Percentiles rank a stretch among this genome's conserved stretches.
Evolutionary conservation across 306 rosid species (phyloP).

Genomic region (Inga oerstediana): DNA sequence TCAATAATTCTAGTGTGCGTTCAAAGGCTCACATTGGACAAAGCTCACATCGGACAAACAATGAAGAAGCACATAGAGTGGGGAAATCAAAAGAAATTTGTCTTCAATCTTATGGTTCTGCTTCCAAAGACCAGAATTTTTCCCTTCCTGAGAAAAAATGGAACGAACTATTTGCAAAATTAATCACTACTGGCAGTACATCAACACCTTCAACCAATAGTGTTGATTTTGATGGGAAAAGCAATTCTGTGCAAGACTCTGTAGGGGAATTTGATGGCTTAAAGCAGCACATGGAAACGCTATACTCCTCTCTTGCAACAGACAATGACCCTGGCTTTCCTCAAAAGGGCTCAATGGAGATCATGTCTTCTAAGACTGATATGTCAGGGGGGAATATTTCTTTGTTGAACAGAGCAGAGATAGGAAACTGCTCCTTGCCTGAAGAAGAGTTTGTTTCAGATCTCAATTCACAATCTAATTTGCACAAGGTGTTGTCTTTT

Average conservation of each 20-base stretch:
- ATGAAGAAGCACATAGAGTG: background rate
- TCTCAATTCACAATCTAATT: slow-evolving; percentile 17
- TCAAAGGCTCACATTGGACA: slow-evolving; percentile 1
- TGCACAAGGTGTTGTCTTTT: slow-evolving; percentile 28
- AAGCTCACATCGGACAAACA: slow-evolving; percentile 8
- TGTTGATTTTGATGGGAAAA: slow-evolving; percentile 16
- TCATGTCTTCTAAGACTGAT: background rate
- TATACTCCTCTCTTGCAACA: background rate
- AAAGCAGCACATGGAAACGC: slow-evolving; percentile 20
- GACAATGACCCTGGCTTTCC: background rate
- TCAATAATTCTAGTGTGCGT: background rate
- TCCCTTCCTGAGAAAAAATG: slow-evolving; percentile 18
- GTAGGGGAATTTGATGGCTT: slow-evolving; percentile 19
- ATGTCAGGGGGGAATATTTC: slow-evolving; percentile 37
- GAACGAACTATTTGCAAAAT: slow-evolving; percentile 32
- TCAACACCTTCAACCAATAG: background rate
- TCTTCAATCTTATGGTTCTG: background rate
- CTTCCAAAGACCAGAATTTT: background rate
- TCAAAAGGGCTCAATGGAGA: background rate
- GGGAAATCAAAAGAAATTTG: background rate
- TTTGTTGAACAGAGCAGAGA: background rate
- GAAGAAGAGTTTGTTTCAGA: slow-evolving; percentile 28
- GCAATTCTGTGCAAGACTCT: background rate
- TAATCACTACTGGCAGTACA: slow-evolving; percentile 5
- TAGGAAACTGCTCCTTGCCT: slow-evolving; percentile 10